Evolutionary conservation across 163 green algal species (phyloP).

Genomic region (Chloroidium sp.): DNA sequence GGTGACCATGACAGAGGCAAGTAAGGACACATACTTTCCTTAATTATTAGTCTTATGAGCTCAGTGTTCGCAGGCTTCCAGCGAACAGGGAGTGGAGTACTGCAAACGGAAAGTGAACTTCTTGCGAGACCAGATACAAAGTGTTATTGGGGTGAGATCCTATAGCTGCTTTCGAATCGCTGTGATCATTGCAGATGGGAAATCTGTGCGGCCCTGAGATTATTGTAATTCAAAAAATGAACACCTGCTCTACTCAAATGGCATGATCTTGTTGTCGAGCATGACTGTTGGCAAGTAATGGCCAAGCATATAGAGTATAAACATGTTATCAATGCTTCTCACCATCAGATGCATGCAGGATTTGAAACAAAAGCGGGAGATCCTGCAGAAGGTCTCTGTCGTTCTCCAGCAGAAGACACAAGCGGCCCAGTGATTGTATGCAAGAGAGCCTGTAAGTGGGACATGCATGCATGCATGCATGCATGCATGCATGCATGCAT

Average conservation of each 20-base stretch:
- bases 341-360: background rate
- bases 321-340: no score
- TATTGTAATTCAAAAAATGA: background rate
- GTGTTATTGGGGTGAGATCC: constrained; percentile 21
- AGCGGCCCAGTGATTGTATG: background rate
- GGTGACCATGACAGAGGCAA: no score
- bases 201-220: background rate
- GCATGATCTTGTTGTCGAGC: no score
- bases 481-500: no score
- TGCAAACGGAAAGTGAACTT: constrained; percentile 58
- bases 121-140: constrained; percentile 51
- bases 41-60: background rate
- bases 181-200: no score
- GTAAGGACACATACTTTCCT: no score
- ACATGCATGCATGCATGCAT: no score
- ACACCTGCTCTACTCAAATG: background rate
- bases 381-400: constrained; percentile 4
- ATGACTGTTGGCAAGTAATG: no score
- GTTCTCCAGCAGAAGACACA: constrained; percentile 9
- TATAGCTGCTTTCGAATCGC: background rate
- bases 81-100: constrained; percentile 53
- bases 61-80: constrained; percentile 9
- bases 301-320: no score
- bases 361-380: constrained; percentile 10
- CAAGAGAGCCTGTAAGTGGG: no score